Percentiles rank a stretch among this genome's conserved stretches.
These are phyloP conservation scores for Auxenochlorella protothecoides DNA, from an alignment of 139 green algal genomes.

Conservation along the genomic window DNA sequence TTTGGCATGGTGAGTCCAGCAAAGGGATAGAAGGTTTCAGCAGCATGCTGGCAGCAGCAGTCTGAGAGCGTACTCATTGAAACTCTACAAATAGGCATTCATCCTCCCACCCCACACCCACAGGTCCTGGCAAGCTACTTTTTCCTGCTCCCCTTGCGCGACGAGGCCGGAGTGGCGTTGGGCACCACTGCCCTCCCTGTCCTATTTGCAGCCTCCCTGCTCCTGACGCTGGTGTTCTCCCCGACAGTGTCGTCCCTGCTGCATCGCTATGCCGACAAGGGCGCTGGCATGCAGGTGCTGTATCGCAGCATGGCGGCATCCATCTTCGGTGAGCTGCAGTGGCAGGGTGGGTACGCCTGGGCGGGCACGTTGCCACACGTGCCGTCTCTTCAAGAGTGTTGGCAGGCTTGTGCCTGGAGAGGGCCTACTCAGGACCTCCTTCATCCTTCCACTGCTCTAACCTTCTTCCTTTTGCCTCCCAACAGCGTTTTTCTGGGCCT, in stretches of 20 bases:
- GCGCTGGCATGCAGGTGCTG: slow-evolving; percentile 33
- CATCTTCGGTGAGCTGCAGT: slow-evolving; percentile 27
- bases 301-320: slow-evolving; percentile 34
- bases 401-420: too few relatives aligned
- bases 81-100: too few relatives aligned
- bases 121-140: slow-evolving; percentile 57
- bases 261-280: slow-evolving; percentile 9
- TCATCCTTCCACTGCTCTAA: not conserved
- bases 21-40: too few relatives aligned
- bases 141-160: slow-evolving; percentile 54
- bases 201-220: slow-evolving; percentile 23
- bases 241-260: slow-evolving; percentile 26
- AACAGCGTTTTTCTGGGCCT: slow-evolving; percentile 11
- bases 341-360: not conserved
- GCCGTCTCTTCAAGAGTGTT: not conserved
- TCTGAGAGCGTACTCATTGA: too few relatives aligned
- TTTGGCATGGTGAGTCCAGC: too few relatives aligned
- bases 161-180: slow-evolving; percentile 57
- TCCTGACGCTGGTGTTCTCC: slow-evolving; percentile 21
- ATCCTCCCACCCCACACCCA: not conserved
- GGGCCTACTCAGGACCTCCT: not conserved
- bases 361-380: not conserved
- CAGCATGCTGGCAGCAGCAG: too few relatives aligned
- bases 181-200: slow-evolving; percentile 32
- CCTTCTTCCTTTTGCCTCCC: not conserved